phyloP scores from a whole-genome alignment of 78 protist genomes.

The Dictyostelium brefeldianum region DNA sequence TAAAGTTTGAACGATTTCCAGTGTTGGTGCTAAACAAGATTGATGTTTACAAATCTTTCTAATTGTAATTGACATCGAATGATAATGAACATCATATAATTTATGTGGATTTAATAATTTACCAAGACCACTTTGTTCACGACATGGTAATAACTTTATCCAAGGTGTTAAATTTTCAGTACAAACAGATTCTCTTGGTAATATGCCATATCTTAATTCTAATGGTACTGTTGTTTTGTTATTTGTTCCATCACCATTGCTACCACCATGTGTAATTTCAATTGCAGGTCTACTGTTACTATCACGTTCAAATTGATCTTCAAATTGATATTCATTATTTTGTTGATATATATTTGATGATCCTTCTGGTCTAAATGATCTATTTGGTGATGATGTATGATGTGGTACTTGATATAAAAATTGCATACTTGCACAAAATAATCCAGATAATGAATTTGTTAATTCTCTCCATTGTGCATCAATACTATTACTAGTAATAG shows the following conservation, averaged over 20 bases:
- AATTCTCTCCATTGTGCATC: slow-evolving; percentile 83
- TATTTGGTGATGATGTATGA: slow-evolving; percentile 70
- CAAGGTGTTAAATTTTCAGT: slow-evolving; percentile 94
- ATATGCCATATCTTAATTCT: slow-evolving; percentile 69
- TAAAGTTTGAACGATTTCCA: slow-evolving; percentile 58
- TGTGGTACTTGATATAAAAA: slow-evolving; percentile 69
- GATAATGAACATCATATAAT: slow-evolving; percentile 71
- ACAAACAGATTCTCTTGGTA: slow-evolving; percentile 92
- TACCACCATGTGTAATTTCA: background rate
- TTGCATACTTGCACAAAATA: slow-evolving; percentile 82
- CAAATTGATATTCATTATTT: background rate
- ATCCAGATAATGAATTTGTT: slow-evolving; percentile 73
- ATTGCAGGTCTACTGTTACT: slow-evolving; percentile 7
- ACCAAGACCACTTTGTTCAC: slow-evolving; percentile 73
- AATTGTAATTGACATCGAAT: slow-evolving; percentile 71
- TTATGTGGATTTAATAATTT: slow-evolving; percentile 57
- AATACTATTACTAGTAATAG: slow-evolving; percentile 2
- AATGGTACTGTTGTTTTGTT: slow-evolving; percentile 20
- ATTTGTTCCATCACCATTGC: background rate
- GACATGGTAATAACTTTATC: slow-evolving; percentile 91
- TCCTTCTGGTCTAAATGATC: slow-evolving; percentile 83
- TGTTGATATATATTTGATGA: slow-evolving; percentile 45
- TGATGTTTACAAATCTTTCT: slow-evolving; percentile 33
- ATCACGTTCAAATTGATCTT: background rate
- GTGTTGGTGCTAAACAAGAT: slow-evolving; percentile 33